Evolutionary conservation across 2,329 filamentous ascomycete genomes (phyloP).

Genomic region (Scolecobasidium constrictum): DNA sequence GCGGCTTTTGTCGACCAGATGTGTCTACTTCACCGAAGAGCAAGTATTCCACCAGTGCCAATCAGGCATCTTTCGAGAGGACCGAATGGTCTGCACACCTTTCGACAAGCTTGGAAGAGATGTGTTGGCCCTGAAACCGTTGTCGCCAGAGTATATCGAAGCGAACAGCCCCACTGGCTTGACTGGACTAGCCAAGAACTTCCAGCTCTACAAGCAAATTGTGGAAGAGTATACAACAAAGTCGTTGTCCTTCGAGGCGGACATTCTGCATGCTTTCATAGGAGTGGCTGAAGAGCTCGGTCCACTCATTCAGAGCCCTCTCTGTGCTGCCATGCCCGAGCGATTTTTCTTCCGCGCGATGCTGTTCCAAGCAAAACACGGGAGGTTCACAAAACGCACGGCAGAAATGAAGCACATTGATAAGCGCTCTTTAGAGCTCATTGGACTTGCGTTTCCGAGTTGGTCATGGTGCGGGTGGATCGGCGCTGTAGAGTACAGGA

Average conservation of each 20-base stretch:
- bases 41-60: constrained; percentile 8
- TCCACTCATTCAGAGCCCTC: not conserved
- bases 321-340: not conserved
- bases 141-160: not conserved
- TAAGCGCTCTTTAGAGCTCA: not conserved
- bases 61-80: not conserved
- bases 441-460: not conserved
- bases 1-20: constrained; percentile 4
- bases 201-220: not conserved
- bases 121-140: not conserved
- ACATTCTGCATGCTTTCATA: not conserved
- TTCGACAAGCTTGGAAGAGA: not conserved
- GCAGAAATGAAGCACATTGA: not conserved
- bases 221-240: not conserved
- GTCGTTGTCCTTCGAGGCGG: not conserved
- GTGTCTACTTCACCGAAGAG: constrained; percentile 3
- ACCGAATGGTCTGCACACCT: not conserved
- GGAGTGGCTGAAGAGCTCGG: not conserved
- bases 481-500: not conserved
- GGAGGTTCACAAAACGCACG: not conserved
- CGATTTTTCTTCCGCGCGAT: not conserved
- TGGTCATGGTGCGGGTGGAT: not conserved
- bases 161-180: not conserved
- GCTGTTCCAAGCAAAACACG: not conserved
- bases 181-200: not conserved